Base-by-base conservation (phyloP, 768 basidiomycete genomes). In the Mrakia frigida region DNA sequence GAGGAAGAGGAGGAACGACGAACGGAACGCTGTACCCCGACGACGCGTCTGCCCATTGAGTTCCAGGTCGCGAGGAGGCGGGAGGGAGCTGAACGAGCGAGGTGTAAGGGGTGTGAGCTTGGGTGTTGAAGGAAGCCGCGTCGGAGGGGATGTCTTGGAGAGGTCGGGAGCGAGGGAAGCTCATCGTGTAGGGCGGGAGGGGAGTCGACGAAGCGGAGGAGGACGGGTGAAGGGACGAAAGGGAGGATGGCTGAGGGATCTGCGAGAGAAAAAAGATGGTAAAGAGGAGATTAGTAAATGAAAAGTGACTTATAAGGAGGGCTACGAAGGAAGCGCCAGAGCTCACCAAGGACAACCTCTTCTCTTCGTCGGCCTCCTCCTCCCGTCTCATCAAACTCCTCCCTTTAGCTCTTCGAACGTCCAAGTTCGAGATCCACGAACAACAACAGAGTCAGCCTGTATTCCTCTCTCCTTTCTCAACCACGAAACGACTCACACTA, bases 141-240 rank as follows among this genome's bases (percentile, higher is more conserved):
- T 68, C 65, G 35, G 65, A 68, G 35, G 65, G 65, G 35, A 68
- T 68, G 35, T 68, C 65, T 37, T 68, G 65, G 23, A 68, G 13
- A 9, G 65, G 65, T 68, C 37, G 39, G 25, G 65, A 68, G 23
- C 65, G 65, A 43, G 65, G 63, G 33, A 35, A 39, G 16, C 33
- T n/a, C 4, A 33, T 33, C 7, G 13, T 18, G 35, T 10, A 39
- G 6, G 65, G 65, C 0, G 35, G 35, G 3, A 25, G 65, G 6
- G 37, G 65, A 39, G 65, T 25, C 39, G 37, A 39, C 10, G 37
- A 21, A 5, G 65, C 16, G 11, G 33, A 16, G 35, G 33, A 37
- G 63, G 63, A 25, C 39, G 33, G 63, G 23, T 67, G 37, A 3
- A 67, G 56, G 16, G 21, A 9, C 4, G 63, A 28, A 18, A 23